A percentile compares a stretch with the other conserved stretches of the same genome.
These are phyloP conservation scores for Leersia perrieri DNA, from an alignment of 176 grass and related monocot genomes.

Conservation along the genomic window DNA sequence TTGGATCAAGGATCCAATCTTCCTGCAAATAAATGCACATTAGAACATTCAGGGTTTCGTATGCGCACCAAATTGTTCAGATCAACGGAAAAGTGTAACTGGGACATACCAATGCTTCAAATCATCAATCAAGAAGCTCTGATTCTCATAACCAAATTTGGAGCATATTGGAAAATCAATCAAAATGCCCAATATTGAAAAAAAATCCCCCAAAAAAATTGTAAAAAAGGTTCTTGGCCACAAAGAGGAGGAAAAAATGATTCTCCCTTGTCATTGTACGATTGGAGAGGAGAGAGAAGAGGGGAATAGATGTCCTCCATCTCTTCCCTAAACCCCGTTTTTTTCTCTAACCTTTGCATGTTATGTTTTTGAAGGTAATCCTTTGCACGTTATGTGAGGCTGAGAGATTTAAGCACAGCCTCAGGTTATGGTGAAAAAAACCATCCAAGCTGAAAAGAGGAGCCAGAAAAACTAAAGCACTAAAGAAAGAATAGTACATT, in stretches of 20 bases:
- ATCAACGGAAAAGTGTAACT: background rate
- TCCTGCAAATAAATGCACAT: slow-evolving; percentile 9
- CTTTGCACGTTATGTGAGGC: slow-evolving; percentile 41
- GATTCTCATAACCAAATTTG: background rate
- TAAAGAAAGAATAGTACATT: background rate
- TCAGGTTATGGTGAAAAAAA: slow-evolving; percentile 26
- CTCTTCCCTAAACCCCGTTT: slow-evolving; percentile 34
- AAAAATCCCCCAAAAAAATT: background rate
- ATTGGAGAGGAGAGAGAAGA: slow-evolving; percentile 34
- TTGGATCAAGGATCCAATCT: slow-evolving; percentile 7
- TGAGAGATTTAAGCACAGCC: slow-evolving; percentile 51
- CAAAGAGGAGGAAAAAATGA: slow-evolving; percentile 30
- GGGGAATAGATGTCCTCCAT: slow-evolving; percentile 27
- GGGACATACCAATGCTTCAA: slow-evolving; percentile 19
- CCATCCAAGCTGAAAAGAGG: background rate
- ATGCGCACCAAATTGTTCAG: slow-evolving; percentile 1
- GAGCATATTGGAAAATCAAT: background rate
- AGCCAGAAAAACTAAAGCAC: background rate
- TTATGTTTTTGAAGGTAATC: background rate
- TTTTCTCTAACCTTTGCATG: slow-evolving; percentile 55
- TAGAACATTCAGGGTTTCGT: slow-evolving; percentile 20
- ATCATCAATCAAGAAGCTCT: slow-evolving; percentile 15
- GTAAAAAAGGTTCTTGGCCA: slow-evolving; percentile 15
- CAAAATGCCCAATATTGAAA: background rate
- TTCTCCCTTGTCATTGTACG: slow-evolving; percentile 14